Base-by-base conservation (phyloP, 2,329 filamentous ascomycete species). In the Lomentospora prolificans region DNA sequence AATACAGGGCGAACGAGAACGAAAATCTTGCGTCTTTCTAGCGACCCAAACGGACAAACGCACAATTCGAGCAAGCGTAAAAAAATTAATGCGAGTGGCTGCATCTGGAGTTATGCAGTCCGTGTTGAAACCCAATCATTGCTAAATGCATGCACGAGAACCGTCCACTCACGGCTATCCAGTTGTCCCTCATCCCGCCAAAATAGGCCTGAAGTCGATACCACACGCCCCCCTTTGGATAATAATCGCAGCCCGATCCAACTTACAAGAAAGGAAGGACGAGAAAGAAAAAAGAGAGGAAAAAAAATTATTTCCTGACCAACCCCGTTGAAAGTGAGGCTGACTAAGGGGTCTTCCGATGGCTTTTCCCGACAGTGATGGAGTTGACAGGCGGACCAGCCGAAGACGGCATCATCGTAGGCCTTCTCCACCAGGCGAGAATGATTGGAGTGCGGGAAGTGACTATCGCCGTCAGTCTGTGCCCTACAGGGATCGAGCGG, bases 401-500 rank as follows among this genome's bases (percentile, higher is more conserved):
- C 57, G 55, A 33, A 58, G 52, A 22, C 56, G 51, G 46, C 50
- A 57, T 54, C 50, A 31, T 48, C 57, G 52, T 17, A 50, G 30
- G 30, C 50, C 62, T 57, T 63, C 65, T 55, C 62, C 64, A 55
- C 61, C 64, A 53, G 61, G 63, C 57, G 60, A 63, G 55, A 59
- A 62, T 64, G 64, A 66, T 63, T 67, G 68, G 67, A 64, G 65
- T 55, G 60, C 61, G 41, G 61, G 55, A 53, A 63, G 59, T 56
- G 58, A 61, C 56, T 59, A 63, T 50, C 58, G 58, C 36, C 62
- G 60, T 61, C 61, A 70, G 66, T 66, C 67, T 61, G 57, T 68
- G 65, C 67, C 67, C 61, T 66, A 69, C 64, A 67, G 64, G 53
- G 50, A 48, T 25, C 53, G 46, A 63, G 59, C 62, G 22, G 58